Percentiles rank a stretch among this genome's conserved stretches.
phyloP scores from a whole-genome alignment of 2,329 filamentous ascomycete genomes.

The Calonectria ilicicola region DNA sequence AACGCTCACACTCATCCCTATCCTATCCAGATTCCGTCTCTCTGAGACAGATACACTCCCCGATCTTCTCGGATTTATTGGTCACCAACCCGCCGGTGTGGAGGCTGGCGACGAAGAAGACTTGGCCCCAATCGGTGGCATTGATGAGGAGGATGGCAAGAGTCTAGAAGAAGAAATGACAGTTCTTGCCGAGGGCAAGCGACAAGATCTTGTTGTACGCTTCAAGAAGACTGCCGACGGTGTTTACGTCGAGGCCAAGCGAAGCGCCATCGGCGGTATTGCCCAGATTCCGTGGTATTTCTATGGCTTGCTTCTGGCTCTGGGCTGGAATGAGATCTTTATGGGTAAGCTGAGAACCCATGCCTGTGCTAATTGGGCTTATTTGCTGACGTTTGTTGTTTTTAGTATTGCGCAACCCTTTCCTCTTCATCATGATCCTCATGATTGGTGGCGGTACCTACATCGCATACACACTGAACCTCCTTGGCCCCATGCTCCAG shows the following conservation, averaged over 20 bases:
- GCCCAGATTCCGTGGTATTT: slow-evolving; percentile 96
- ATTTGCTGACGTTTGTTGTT: slow-evolving; percentile 21
- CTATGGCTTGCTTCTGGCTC: slow-evolving; percentile 86
- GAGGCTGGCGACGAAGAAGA: slow-evolving; percentile 92
- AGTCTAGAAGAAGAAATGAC: slow-evolving; percentile 97
- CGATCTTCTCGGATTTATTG: slow-evolving; percentile 87
- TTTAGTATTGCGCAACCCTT: slow-evolving; percentile 89
- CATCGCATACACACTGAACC: slow-evolving; percentile 91
- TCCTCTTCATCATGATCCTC: slow-evolving; percentile 91
- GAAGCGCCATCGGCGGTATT: slow-evolving; percentile 94
- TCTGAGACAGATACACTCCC: slow-evolving; percentile 80
- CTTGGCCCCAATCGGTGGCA: slow-evolving; percentile 86
- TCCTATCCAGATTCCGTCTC: slow-evolving; percentile 87
- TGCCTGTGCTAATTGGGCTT: not conserved
- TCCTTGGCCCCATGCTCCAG: slow-evolving; percentile 95
- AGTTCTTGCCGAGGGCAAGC: slow-evolving; percentile 89
- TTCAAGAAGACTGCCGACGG: slow-evolving; percentile 99
- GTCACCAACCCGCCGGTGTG: slow-evolving; percentile 78
- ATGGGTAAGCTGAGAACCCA: slow-evolving; percentile 74
- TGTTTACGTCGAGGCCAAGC: slow-evolving; percentile 97
- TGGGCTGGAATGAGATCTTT: slow-evolving; percentile 99
- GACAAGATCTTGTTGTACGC: slow-evolving; percentile 89
- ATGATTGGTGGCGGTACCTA: slow-evolving; percentile 83
- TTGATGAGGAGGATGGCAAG: slow-evolving; percentile 95
- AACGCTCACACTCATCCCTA: slow-evolving; percentile 89